A percentile compares a stretch with the other conserved stretches of the same genome.
phyloP scores from a whole-genome alignment of 2,329 filamentous ascomycete genomes.

The Aureobasidium musti region DNA sequence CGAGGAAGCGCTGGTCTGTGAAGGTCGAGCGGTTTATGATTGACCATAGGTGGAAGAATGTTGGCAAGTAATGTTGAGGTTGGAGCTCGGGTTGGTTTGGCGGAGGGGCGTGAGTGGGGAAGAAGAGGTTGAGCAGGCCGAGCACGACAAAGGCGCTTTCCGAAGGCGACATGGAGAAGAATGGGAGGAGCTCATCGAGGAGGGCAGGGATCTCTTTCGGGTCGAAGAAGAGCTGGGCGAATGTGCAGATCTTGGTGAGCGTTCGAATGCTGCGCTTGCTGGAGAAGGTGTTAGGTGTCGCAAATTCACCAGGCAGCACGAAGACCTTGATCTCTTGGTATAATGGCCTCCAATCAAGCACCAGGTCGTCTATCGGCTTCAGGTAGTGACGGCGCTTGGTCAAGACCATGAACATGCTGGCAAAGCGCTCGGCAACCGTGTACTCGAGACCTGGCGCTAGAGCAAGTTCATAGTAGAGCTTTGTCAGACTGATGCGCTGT shows the following conservation, averaged over 20 bases:
- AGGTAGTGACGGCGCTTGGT: slow-evolving; percentile 99
- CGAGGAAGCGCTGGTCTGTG: slow-evolving; percentile 83
- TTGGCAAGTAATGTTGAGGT: slow-evolving; percentile 85
- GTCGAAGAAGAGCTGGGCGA: slow-evolving; percentile 90
- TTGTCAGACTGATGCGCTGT: slow-evolving; percentile 78
- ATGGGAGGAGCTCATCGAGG: slow-evolving; percentile 53
- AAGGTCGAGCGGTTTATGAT: slow-evolving; percentile 85
- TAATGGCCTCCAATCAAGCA: slow-evolving; percentile 87
- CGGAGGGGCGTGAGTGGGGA: slow-evolving; percentile 80
- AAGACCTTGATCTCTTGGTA: slow-evolving; percentile 92
- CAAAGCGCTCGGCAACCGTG: slow-evolving; percentile 80
- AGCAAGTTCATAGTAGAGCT: slow-evolving; percentile 90
- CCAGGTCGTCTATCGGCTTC: slow-evolving; percentile 84
- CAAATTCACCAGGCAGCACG: slow-evolving; percentile 80
- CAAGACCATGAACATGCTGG: slow-evolving; percentile 93
- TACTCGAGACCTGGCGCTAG: slow-evolving; percentile 87
- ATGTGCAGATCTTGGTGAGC: slow-evolving; percentile 84
- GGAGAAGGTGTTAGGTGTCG: slow-evolving; percentile 58
- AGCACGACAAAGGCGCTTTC: slow-evolving; percentile 93
- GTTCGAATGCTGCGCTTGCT: slow-evolving; percentile 68
- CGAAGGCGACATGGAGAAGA: slow-evolving; percentile 90
- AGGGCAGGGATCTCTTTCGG: slow-evolving; percentile 79
- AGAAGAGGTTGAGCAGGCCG: slow-evolving; percentile 79
- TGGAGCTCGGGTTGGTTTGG: slow-evolving; percentile 72
- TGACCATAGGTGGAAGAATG: slow-evolving; percentile 96